A percentile compares a stretch with the other conserved stretches of the same genome.
phyloP scores from a whole-genome alignment of 345 rosid species.

The Cardiospermum halicacabum region DNA sequence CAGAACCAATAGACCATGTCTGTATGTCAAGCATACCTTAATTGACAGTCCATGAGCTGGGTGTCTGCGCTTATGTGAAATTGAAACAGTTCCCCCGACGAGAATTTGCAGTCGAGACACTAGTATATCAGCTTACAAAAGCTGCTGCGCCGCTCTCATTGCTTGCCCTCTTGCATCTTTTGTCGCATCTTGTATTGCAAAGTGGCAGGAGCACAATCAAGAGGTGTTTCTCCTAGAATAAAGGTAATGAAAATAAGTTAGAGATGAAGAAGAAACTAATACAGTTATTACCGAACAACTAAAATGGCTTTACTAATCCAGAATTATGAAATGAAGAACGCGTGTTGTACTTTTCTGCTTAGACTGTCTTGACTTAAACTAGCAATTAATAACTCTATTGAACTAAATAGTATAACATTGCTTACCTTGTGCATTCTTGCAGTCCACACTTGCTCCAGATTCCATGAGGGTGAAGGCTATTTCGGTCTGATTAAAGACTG shows the following conservation, averaged over 20 bases:
- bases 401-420: not conserved
- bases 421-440: conserved; percentile 90
- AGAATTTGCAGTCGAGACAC: conserved; percentile 8
- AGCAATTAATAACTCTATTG: not conserved
- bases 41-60: conserved; percentile 5
- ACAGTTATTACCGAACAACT: not conserved
- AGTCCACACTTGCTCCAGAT: conserved; percentile 71
- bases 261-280: not conserved
- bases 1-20: not conserved
- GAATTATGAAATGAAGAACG: not conserved
- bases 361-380: not conserved
- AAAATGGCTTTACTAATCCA: not conserved
- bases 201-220: conserved; percentile 88
- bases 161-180: conserved; percentile 45
- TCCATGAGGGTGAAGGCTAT: conserved; percentile 77
- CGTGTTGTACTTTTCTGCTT: not conserved
- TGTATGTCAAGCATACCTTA: not conserved
- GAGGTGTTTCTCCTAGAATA: conserved; percentile 72
- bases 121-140: conserved; percentile 1
- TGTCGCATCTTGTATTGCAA: conserved; percentile 76
- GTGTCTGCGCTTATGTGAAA: conserved; percentile 2
- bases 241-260: not conserved
- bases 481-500: conserved; percentile 75
- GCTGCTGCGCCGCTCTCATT: conserved; percentile 1
- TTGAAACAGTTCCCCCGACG: not conserved